Evolutionary conservation across 331 rosid genomes (phyloP).

Genomic region (Spiraea crenata): DNA sequence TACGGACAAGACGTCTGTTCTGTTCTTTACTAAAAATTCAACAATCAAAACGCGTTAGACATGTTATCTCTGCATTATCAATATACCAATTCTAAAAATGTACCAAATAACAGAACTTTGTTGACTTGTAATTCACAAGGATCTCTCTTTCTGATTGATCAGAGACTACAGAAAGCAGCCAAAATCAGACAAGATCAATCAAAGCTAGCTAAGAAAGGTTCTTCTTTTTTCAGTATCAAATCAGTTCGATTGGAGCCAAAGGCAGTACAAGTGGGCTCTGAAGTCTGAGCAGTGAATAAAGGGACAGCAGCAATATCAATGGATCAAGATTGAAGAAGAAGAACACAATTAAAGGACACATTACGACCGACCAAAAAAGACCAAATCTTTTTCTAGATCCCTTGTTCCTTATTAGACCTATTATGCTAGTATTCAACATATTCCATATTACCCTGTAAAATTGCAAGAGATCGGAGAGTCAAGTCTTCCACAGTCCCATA

Average conservation of each 20-base stretch:
- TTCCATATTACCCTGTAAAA: conserved; percentile 33
- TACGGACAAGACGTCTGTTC: too few relatives aligned
- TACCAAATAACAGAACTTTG: not conserved
- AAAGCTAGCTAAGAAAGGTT: conserved; percentile 11
- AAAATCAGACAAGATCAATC: conserved; percentile 17
- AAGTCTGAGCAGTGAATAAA: conserved; percentile 39
- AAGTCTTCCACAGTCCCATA: too few relatives aligned
- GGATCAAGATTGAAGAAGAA: conserved; percentile 58
- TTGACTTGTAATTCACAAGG: not conserved
- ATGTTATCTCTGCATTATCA: too few relatives aligned
- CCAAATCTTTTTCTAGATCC: conserved; percentile 58
- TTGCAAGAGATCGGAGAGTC: not conserved
- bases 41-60: too few relatives aligned
- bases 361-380: conserved; percentile 49
- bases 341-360: conserved; percentile 34
- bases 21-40: too few relatives aligned
- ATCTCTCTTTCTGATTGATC: not conserved
- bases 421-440: conserved; percentile 38
- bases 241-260: conserved; percentile 23
- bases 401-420: conserved; percentile 36
- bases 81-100: too few relatives aligned
- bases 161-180: conserved; percentile 19
- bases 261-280: conserved; percentile 35
- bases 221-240: not conserved
- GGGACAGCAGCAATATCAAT: conserved; percentile 40